Evolutionary conservation across 176 grass and related monocot species (phyloP), one percentile per base, ranked within the genome.

Genomic region (Paspalum vaginatum): DNA sequence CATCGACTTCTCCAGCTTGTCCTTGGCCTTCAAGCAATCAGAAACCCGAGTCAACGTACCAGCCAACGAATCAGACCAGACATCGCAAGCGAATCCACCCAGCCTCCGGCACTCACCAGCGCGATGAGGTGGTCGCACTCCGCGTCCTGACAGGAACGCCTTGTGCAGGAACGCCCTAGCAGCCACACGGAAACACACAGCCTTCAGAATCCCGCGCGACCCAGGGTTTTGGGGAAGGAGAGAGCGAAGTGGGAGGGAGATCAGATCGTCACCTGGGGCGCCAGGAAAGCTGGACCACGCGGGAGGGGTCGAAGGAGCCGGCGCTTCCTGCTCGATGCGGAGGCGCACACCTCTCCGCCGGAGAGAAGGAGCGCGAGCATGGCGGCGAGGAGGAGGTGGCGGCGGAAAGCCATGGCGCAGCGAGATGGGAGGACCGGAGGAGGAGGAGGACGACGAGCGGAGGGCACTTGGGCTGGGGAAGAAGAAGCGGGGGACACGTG

Each of bases 1-100:
- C 90, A 95, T 95, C 27, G 93, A 95, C 77, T 92, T 95, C 89
- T 95, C 93, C 75, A 95, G 78, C 79, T 92, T 95, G 69, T 85
- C 85, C 85, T 83, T 92, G 43, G 93, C 93, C 93, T 95, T 57
- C 8, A 61, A 43, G 47, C 45, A 27, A 73, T 11, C 52, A 63
- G 20, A 59, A 26, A 59, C 17, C 52, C 52, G 18, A 84, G 88
- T 76, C 52, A 79, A 66, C 12, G 47, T 15, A 38, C 18, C 68
- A 38, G 59, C 6, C n/a, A n/a, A 44, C 18, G 61, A 44, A 64
- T 39, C 25, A 53, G 38, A 13, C 9, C 53, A 63, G 32, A 71
- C 56, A 53, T 12, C 63, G 59, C 2, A 82, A 72, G 75, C 13
- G 4, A 65, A 72, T 16, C 59, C 39, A 43, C 22, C 39, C 12